Evolutionary conservation across 495 filamentous ascomycete genomes (phyloP), one percentile per base, ranked within the genome.

Genomic region (Hypoxylon fragiforme): DNA sequence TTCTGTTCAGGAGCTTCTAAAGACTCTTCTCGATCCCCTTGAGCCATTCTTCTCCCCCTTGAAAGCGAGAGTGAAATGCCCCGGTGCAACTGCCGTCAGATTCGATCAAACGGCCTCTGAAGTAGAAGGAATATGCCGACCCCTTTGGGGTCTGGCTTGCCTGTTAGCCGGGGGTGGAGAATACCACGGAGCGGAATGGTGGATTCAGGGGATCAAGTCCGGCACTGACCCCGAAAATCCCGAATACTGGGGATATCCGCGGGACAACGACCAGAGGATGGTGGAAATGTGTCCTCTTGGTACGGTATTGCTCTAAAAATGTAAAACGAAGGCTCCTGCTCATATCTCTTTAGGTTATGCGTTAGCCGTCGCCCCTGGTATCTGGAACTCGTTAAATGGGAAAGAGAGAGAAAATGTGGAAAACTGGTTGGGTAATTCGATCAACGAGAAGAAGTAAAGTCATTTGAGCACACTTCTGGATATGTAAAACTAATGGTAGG

Each of bases 251-350:
- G 87, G 87, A 3, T 79, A 80, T 30, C 83, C 86, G 44, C 75
- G 83, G 55, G 86, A 89, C 63, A 79, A 83, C 46, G 87, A 91
- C 56, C 87, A 91, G 74, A 74, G 88, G n/a, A 91, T 90, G 86
- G 88, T 90, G 14, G 88, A 90, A 66, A 89, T 90, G 80, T 90
- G 86, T 60, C 87, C 87, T 9, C 76, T 91, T 48, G 69, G 69
- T 71, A 65, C 41, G 50, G 3, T n/a, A 16, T 13, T n/a, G 40
- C 11, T 26, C 12, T 8, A 19, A 44, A 6, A 14, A 1, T 0
- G 7, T 2, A 28, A 16, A n/a, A n/a, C n/a, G n/a, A n/a, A n/a
- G n/a, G n/a, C n/a, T n/a, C n/a, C n/a, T n/a, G n/a, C 58, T 62
- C n/a, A 62, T 44, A 1, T 8, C 6, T 36, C 39, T 9, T 34